Evolutionary conservation across 805 yeast species (phyloP).

Genomic region (Lachancea nothofagi): DNA sequence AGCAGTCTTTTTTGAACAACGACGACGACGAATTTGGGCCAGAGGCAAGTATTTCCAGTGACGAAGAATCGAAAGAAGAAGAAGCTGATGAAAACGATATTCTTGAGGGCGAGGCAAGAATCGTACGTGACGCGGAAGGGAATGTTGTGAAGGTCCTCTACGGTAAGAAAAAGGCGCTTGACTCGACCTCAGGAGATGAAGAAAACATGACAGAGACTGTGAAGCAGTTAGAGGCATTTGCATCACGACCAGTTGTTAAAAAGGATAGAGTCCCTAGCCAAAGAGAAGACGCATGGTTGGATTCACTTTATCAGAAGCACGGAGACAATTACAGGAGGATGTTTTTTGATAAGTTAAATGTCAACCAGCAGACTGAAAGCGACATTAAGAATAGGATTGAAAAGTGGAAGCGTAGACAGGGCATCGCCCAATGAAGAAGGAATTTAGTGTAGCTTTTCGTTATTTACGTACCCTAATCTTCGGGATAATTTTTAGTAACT

Average conservation of each 20-base stretch:
- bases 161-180: slow-evolving; percentile 58
- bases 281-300: slow-evolving; percentile 73
- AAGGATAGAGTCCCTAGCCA: slow-evolving; percentile 56
- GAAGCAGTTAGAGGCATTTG: slow-evolving; percentile 58
- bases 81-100: slow-evolving; percentile 47
- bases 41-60: slow-evolving; percentile 10
- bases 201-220: slow-evolving; percentile 51
- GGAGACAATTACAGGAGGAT: slow-evolving; percentile 86
- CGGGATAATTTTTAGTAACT: neutral
- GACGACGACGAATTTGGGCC: slow-evolving; percentile 26
- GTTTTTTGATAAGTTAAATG: slow-evolving; percentile 88
- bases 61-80: slow-evolving; percentile 25
- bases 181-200: slow-evolving; percentile 18
- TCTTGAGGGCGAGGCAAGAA: slow-evolving; percentile 73
- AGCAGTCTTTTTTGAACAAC: slow-evolving; percentile 22
- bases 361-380: slow-evolving; percentile 78
- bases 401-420: slow-evolving; percentile 58
- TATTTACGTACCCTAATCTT: too few species aligned
- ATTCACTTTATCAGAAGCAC: slow-evolving; percentile 58
- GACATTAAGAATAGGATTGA: slow-evolving; percentile 66
- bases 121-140: slow-evolving; percentile 64
- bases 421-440: slow-evolving; percentile 22
- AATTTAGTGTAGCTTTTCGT: too few species aligned
- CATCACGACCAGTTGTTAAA: slow-evolving; percentile 38
- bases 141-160: slow-evolving; percentile 61